Evolutionary conservation across 495 filamentous ascomycete species (phyloP).

Genomic region (Echria macrotheca): DNA sequence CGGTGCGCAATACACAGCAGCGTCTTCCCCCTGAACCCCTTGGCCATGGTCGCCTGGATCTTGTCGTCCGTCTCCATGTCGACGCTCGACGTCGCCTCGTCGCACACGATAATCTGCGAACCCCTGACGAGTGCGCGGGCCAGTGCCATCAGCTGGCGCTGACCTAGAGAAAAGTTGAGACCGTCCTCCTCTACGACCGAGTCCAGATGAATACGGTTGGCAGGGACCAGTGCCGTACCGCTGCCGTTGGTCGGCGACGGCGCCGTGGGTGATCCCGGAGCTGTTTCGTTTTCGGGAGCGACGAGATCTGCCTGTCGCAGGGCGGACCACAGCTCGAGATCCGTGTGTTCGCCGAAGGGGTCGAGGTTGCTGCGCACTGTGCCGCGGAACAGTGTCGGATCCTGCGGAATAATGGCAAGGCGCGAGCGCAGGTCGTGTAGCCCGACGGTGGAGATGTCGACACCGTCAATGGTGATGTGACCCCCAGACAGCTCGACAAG

Average conservation of each 20-base stretch:
- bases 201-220: slow-evolving; percentile 70
- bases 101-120: slow-evolving; percentile 88
- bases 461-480: slow-evolving; percentile 83
- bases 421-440: slow-evolving; percentile 81
- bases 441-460: slow-evolving; percentile 80
- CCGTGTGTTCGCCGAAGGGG: slow-evolving; percentile 82
- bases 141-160: slow-evolving; percentile 92
- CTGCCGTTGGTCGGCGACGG: neutral
- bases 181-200: slow-evolving; percentile 87
- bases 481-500: slow-evolving; percentile 79
- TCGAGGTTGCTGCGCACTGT: slow-evolving; percentile 89
- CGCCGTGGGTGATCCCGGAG: slow-evolving; percentile 6
- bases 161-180: slow-evolving; percentile 91
- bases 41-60: slow-evolving; percentile 86
- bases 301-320: slow-evolving; percentile 78
- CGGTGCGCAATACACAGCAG: slow-evolving; percentile 94
- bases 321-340: slow-evolving; percentile 83
- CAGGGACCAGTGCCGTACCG: slow-evolving; percentile 14
- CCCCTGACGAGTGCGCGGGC: slow-evolving; percentile 83
- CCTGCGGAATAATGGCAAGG: slow-evolving; percentile 92
- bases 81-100: slow-evolving; percentile 88
- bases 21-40: slow-evolving; percentile 83
- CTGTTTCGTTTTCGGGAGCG: slow-evolving; percentile 39
- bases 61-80: slow-evolving; percentile 96
- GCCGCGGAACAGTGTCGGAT: slow-evolving; percentile 89